phyloP scores from a whole-genome alignment of 2,329 filamentous ascomycete species.

The Didymella glomerata region DNA sequence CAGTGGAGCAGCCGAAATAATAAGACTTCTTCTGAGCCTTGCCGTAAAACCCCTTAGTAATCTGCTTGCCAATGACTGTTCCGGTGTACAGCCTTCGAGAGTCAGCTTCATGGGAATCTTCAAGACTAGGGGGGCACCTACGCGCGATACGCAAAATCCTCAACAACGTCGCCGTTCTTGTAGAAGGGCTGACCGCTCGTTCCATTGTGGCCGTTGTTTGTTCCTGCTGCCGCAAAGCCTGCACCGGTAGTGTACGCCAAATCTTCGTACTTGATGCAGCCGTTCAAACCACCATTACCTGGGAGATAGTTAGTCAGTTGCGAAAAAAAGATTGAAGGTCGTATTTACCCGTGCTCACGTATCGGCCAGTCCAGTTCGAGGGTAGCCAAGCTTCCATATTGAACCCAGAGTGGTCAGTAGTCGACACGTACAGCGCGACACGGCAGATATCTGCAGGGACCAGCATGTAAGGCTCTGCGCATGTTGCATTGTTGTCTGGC shows the following conservation, averaged over 20 bases:
- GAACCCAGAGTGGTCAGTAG: conserved; percentile 52
- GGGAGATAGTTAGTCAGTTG: background rate
- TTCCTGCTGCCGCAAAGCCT: conserved; percentile 53
- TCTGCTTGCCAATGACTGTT: conserved; percentile 51
- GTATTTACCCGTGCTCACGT: conserved; percentile 30
- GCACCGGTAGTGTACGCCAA: conserved; percentile 50
- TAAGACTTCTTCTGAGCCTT: conserved; percentile 53
- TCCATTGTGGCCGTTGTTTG: conserved; percentile 56
- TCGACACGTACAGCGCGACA: conserved; percentile 52
- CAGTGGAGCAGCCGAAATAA: conserved; percentile 50
- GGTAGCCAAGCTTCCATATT: conserved; percentile 58
- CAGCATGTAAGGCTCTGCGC: conserved; percentile 41
- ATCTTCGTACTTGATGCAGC: conserved; percentile 52
- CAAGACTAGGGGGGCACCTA: conserved; percentile 18
- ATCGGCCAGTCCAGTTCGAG: conserved; percentile 52
- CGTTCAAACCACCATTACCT: conserved; percentile 54
- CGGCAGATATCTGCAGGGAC: conserved; percentile 53
- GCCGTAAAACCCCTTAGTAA: conserved; percentile 53
- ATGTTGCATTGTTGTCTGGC: conserved; percentile 53
- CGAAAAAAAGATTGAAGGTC: background rate
- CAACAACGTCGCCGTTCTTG: conserved; percentile 56
- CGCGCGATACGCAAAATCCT: conserved; percentile 60
- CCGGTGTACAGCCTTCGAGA: conserved; percentile 42
- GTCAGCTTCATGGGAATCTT: conserved; percentile 1
- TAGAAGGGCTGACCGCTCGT: conserved; percentile 58